Base-by-base conservation (phyloP, 768 basidiomycete genomes). In the Suillus alpinus region DNA sequence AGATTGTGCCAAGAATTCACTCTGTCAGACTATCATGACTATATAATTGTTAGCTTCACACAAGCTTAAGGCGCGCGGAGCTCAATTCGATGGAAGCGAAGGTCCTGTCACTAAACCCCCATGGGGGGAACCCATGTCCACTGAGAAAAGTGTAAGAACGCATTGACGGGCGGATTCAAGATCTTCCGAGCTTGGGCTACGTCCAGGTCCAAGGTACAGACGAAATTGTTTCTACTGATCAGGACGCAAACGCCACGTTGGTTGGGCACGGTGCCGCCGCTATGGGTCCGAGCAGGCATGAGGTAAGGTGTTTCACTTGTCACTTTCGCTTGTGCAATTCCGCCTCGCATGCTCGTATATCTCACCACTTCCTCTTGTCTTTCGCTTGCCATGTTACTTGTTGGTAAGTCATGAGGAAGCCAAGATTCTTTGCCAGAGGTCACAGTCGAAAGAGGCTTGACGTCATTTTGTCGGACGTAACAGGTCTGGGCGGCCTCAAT, bases 271-370 rank as follows among this genome's bases (percentile, higher is more conserved):
- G 52, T 36, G 36, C 52, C 52, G 37, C 34, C 23, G 36, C 20
- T 34, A 37, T 53, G 52, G 52, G 52, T 7, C 52, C 52, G 52
- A 53, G 34, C 8, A 53, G 36, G 52, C 16, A 14, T 53, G 52
- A 53, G 12, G 36, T 53, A 53, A 53, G 7, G 14, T 53, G 47
- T 52, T 23, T 32, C 31, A 32, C 50, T 50, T 31, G 50, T 34
- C n/a, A 37, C 20, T 53, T 23, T 53, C 52, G 52, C 52, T 37
- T 53, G 36, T 26, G 52, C 52, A 53, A 53, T 37, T 37, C 36
- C 52, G 36, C 52, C 29, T 49, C n/a, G 10, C 26, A 29, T 49
- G 14, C 20, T 46, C 20, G 16, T 29, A 14, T 26, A 23, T 23
- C 46, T 23, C 20, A 26, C 26, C 13, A 26, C 23, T 36, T n/a